Conservation (phyloP, 23 red algal species). For the Gracilaria caudata region DNA sequence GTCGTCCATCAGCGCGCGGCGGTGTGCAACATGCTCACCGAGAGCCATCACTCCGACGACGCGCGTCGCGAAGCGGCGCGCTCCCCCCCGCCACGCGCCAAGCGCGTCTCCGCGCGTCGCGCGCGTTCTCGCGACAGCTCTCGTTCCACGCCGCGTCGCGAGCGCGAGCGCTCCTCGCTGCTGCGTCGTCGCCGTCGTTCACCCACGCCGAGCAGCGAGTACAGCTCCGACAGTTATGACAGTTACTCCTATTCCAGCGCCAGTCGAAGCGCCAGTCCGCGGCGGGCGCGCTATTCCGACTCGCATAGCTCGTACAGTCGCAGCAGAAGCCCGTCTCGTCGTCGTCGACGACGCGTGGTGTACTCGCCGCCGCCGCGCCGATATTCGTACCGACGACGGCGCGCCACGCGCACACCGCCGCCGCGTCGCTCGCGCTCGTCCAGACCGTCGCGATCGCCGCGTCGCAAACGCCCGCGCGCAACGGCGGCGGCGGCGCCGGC, state of each 20-base stretch:
- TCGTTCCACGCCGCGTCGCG: conserved; percentile 21
- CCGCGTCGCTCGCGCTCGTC: conserved; percentile 7
- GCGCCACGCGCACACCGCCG: conserved; percentile 29
- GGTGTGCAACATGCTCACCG: background rate
- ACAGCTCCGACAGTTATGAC: conserved; percentile 32
- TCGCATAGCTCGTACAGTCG: conserved; percentile 1
- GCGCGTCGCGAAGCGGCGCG: background rate
- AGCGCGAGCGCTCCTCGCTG: conserved; percentile 19
- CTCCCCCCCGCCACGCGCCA: background rate
- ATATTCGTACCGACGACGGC: background rate
- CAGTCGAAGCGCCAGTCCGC: background rate
- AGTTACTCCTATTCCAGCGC: background rate
- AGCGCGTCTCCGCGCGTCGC: conserved; percentile 6
- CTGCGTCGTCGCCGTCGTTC: conserved; percentile 15
- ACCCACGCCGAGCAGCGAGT: conserved; percentile 25
- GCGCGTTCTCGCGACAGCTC: conserved; percentile 11
- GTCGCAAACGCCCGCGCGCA: conserved; percentile 19
- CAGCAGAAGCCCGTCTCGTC: background rate
- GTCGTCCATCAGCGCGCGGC: background rate
- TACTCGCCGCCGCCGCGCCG: background rate
- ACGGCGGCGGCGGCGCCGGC: background rate
- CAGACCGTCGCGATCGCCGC: background rate
- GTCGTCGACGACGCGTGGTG: too few species aligned
- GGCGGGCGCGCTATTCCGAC: conserved; percentile 13
- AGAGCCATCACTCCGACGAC: background rate